Conservation (phyloP, 1,284 basidiomycete genomes). For the Hymenochaete sp. region DNA sequence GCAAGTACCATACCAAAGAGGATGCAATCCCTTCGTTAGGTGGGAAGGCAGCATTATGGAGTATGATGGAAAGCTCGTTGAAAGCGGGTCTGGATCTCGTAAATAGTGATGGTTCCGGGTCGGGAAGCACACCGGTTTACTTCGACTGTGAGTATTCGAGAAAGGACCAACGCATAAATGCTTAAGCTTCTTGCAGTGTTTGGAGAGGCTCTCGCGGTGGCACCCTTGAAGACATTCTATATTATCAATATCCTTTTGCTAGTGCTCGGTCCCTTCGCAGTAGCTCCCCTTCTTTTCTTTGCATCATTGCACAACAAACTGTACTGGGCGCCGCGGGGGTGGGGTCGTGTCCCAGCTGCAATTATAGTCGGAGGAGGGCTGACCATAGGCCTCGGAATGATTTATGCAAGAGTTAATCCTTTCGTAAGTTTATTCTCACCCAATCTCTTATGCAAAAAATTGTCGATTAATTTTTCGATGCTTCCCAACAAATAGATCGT, state of each 20-base stretch:
- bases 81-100: slow-evolving; percentile 48
- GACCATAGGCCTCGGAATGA: slow-evolving; percentile 40
- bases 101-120: slow-evolving; percentile 31
- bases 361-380: slow-evolving; percentile 36
- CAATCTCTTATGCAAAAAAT: background rate
- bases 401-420: slow-evolving; percentile 49
- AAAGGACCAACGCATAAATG: background rate
- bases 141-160: slow-evolving; percentile 53
- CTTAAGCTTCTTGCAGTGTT: slow-evolving; percentile 41
- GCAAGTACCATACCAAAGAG: slow-evolving; percentile 62
- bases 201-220: slow-evolving; percentile 42
- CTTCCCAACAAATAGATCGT: slow-evolving; percentile 36
- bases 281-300: slow-evolving; percentile 36
- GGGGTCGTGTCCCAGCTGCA: slow-evolving; percentile 53
- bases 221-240: slow-evolving; percentile 43
- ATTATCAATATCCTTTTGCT: slow-evolving; percentile 52
- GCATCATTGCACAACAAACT: slow-evolving; percentile 22
- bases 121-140: slow-evolving; percentile 43
- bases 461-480: background rate
- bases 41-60: slow-evolving; percentile 51
- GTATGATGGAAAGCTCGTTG: slow-evolving; percentile 59
- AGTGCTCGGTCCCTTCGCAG: slow-evolving; percentile 48
- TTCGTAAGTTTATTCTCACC: slow-evolving; percentile 40
- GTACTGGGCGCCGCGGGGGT: slow-evolving; percentile 30
- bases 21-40: slow-evolving; percentile 49